Conservation (phyloP, 1,284 basidiomycete genomes). For the Schizophyllum commune region DNA sequence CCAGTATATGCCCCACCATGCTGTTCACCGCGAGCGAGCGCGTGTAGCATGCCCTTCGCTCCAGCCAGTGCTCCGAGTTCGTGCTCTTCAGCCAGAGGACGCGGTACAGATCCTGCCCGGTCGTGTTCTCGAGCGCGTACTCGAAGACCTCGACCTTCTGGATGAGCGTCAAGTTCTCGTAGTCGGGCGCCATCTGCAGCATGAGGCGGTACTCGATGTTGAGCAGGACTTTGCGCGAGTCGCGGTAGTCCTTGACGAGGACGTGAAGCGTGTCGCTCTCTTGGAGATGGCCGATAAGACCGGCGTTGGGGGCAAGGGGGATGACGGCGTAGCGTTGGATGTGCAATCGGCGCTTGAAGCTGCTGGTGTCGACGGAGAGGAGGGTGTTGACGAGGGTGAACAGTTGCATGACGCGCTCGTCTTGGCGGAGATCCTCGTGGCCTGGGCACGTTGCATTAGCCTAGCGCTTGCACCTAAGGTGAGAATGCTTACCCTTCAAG, state of each 20-base stretch:
- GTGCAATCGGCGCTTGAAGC: constrained; percentile 93
- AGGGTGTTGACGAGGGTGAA: constrained; percentile 97
- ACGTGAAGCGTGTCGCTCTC: constrained; percentile 99
- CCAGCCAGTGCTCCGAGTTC: constrained; percentile 97
- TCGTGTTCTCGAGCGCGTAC: constrained; percentile 97
- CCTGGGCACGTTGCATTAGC: constrained; percentile 34
- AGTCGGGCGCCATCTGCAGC: constrained; percentile 99
- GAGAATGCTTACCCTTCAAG: constrained; percentile 66
- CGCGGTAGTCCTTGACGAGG: constrained; percentile 92
- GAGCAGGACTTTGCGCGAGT: constrained; percentile 90
- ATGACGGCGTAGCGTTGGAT: constrained; percentile 94
- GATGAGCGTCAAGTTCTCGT: constrained; percentile 89
- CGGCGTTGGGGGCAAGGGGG: constrained; percentile 94
- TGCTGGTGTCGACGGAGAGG: constrained; percentile 87
- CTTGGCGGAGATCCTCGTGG: constrained; percentile 98
- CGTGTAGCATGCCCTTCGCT: constrained; percentile 94
- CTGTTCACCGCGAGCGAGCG: constrained; percentile 93
- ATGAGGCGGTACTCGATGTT: constrained; percentile 99
- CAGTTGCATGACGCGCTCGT: constrained; percentile 98
- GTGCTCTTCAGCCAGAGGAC: constrained; percentile 95
- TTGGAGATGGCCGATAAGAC: constrained; percentile 92
- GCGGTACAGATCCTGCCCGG: constrained; percentile 97
- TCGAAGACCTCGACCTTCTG: constrained; percentile 99
- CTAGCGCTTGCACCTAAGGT: background rate
- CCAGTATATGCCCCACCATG: constrained; percentile 97